Evolutionary conservation across 352 stramenopile species (phyloP), one percentile per base, ranked within the genome.

Genomic region (Pythium biforme): DNA sequence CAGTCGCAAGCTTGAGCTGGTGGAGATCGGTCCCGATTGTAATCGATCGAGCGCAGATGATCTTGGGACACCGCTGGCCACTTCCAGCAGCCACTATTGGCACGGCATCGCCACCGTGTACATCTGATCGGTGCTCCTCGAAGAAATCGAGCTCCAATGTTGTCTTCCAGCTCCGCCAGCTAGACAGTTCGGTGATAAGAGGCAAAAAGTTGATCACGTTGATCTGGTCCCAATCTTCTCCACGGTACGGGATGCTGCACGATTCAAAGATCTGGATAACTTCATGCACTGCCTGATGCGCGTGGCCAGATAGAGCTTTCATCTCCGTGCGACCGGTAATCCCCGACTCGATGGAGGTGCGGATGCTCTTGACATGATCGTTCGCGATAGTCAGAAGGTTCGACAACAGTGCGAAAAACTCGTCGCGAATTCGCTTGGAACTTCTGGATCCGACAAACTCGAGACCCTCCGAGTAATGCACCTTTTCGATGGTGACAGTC

Each of bases 161-260:
- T n/a, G 55, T 74, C 52, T 92, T 86, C 86, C 86, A 95, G 48
- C 76, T 76, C 20, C 71, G 77, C 87, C 87, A 96, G 48, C 74
- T 89, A 5, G 72, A 81, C 20, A 94, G 55, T 40, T 96, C 80
- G 9, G 78, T 91, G 27, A 96, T 56, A 17, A 94, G 60, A 1
- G 70, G 59, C 11, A 88, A 61, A 17, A 94, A 76, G 14, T 81
- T 80, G 31, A 83, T 93, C n/a, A 49, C 52, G 31, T 79, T 57
- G 34, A 96, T 61, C 5, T 81, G 43, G 4, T 76, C 56, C 83
- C 87, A 94, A 55, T 96, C 87, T 10, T 74, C 62, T 3, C 62
- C 62, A 29, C 52, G 64, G 49, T 88, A 96, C 2, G 87, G 87
- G n/a, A 96, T 76, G 27, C 85, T 91, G 45, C 80, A 94, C 34